Evolutionary conservation across 75 land plant genomes (phyloP).

Genomic region (Cupressus sempervirens): DNA sequence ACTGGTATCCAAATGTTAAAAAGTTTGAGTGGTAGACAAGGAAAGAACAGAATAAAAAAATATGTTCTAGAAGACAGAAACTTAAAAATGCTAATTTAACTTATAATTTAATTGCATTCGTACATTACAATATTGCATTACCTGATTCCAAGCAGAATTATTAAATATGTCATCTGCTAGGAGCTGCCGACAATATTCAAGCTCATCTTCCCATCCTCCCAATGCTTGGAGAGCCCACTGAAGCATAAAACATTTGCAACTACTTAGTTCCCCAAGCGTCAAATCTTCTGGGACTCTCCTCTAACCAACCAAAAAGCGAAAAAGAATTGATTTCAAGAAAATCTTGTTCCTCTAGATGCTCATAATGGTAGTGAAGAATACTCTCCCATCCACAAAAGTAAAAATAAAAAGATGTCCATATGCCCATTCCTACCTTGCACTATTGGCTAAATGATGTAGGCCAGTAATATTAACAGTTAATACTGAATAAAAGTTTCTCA

Average conservation of each 20-base stretch:
- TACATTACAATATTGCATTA: constrained; percentile 9
- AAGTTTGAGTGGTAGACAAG: neutral
- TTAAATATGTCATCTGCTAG: constrained; percentile 72
- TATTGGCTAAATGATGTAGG: neutral
- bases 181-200: constrained; percentile 62
- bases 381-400: neutral
- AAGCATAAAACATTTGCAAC: neutral
- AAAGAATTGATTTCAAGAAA: neutral
- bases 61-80: neutral
- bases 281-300: neutral
- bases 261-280: constrained; percentile 4
- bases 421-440: neutral
- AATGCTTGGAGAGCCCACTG: constrained; percentile 95
- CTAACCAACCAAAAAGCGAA: neutral
- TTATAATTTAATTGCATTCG: neutral
- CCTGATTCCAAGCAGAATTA: constrained; percentile 99
- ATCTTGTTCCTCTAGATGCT: neutral
- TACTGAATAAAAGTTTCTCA: too few species aligned
- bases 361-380: neutral
- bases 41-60: neutral
- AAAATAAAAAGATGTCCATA: neutral
- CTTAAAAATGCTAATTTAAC: neutral
- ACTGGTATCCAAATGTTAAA: neutral
- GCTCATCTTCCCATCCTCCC: constrained; percentile 95
- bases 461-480: too few species aligned